A percentile compares a stretch with the other conserved stretches of the same genome.
Evolutionary conservation across 2,329 filamentous ascomycete species (phyloP).

Genomic region (Plenodomus lindquistii): DNA sequence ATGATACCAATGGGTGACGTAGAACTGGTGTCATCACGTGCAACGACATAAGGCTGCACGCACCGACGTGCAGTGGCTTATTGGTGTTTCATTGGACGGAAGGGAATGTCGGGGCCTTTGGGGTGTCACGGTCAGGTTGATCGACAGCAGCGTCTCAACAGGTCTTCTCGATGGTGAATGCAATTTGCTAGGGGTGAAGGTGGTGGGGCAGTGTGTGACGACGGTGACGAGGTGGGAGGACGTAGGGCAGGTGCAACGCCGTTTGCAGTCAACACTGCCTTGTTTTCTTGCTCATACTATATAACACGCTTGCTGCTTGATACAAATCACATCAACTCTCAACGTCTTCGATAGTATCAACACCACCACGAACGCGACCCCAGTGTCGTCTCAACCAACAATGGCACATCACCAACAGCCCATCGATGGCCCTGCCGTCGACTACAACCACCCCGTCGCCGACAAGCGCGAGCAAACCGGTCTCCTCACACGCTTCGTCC

Average conservation of each 20-base stretch:
- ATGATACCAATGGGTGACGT: background rate
- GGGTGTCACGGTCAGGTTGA: background rate
- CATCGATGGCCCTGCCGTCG: slow-evolving; percentile 14
- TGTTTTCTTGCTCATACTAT: background rate
- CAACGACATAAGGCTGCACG: background rate
- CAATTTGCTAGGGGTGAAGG: background rate
- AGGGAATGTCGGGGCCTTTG: background rate
- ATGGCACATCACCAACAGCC: slow-evolving; percentile 14
- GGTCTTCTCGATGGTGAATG: background rate
- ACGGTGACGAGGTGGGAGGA: background rate
- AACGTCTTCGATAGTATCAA: background rate
- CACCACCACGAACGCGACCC: background rate
- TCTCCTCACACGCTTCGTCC: slow-evolving; percentile 37
- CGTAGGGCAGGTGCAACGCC: too few species aligned
- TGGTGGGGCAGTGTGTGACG: background rate
- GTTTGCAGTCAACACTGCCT: background rate
- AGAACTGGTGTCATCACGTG: background rate
- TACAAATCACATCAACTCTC: background rate
- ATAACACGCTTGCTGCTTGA: background rate
- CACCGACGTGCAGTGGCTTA: background rate
- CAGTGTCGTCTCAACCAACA: background rate
- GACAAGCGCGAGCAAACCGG: slow-evolving; percentile 28
- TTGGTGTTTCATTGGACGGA: background rate
- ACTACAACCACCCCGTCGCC: slow-evolving; percentile 16
- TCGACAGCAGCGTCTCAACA: background rate